Conservation (phyloP, 108 stramenopile species). For the Nitzschia sp. region DNA sequence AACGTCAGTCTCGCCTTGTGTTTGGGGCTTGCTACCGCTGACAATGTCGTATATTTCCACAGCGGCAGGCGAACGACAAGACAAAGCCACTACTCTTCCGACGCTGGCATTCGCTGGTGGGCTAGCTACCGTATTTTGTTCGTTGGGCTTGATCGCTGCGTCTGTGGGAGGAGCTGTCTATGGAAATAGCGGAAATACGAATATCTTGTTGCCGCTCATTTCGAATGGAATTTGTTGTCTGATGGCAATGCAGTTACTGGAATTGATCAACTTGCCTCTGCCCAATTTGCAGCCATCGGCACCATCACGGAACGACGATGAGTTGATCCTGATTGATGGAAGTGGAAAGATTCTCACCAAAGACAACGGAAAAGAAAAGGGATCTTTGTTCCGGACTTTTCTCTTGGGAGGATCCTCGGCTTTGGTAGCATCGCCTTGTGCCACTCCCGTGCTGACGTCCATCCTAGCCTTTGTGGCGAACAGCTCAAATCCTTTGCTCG, state of each 20-base stretch:
- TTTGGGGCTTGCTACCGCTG: conserved; percentile 75
- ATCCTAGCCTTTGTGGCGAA: conserved; percentile 80
- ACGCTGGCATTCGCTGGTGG: conserved; percentile 64
- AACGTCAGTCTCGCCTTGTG: conserved; percentile 76
- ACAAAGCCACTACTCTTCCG: conserved; percentile 58
- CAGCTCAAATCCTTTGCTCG: conserved; percentile 49
- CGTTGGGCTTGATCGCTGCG: conserved; percentile 68
- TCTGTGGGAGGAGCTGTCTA: conserved; percentile 73
- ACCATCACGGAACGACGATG: neutral
- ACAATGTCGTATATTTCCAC: conserved; percentile 72
- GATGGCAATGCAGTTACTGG: conserved; percentile 81
- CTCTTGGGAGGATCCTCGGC: conserved; percentile 83
- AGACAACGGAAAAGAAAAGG: conserved; percentile 29
- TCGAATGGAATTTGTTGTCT: conserved; percentile 65
- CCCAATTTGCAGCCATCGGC: conserved; percentile 24
- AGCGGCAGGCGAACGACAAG: conserved; percentile 64
- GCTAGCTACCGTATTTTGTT: conserved; percentile 75
- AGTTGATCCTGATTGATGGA: conserved; percentile 35
- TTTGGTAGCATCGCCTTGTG: conserved; percentile 79
- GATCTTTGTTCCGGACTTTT: conserved; percentile 68
- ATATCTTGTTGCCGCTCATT: conserved; percentile 40
- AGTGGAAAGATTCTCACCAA: conserved; percentile 24
- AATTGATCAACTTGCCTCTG: conserved; percentile 63
- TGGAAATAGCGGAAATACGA: conserved; percentile 42
- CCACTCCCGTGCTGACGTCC: conserved; percentile 80